Conservation (phyloP, 352 stramenopile genomes). For the Phytopythium sindhum region DNA sequence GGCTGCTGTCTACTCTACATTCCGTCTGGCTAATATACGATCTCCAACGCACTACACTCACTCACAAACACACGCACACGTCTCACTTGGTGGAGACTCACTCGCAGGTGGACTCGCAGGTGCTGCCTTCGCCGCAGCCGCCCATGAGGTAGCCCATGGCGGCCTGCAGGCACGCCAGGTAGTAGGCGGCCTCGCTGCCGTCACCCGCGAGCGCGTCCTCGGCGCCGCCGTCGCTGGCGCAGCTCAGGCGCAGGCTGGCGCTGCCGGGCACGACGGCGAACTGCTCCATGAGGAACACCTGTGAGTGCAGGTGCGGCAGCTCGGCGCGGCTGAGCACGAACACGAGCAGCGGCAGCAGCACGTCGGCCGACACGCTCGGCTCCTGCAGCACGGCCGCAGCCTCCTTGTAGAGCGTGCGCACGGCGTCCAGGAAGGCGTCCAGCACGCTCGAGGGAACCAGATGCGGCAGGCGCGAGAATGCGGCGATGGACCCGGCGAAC, state of each 20-base stretch:
- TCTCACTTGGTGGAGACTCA: not conserved
- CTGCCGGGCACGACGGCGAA: slow-evolving; percentile 39
- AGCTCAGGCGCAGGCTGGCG: not conserved
- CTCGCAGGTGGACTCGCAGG: not conserved
- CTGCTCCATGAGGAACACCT: slow-evolving; percentile 78
- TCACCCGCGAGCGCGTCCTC: slow-evolving; percentile 16
- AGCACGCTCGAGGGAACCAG: slow-evolving; percentile 71
- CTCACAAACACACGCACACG: not conserved
- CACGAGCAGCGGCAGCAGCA: slow-evolving; percentile 73
- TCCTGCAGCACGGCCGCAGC: slow-evolving; percentile 40
- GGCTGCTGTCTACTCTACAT: not conserved
- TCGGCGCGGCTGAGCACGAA: slow-evolving; percentile 67
- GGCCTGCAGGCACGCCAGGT: slow-evolving; percentile 74
- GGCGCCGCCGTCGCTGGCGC: not conserved
- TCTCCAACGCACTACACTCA: not conserved
- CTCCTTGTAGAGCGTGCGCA: slow-evolving; percentile 70
- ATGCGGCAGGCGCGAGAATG: slow-evolving; percentile 66
- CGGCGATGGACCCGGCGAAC: slow-evolving; percentile 57
- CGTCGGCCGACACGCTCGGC: slow-evolving; percentile 68
- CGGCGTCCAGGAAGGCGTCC: slow-evolving; percentile 49
- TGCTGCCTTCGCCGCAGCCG: slow-evolving; percentile 4
- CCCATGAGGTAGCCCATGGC: slow-evolving; percentile 80
- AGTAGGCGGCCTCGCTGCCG: slow-evolving; percentile 79
- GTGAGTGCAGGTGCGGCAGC: slow-evolving; percentile 67
- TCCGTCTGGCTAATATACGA: not conserved